Percentiles rank a stretch among this genome's conserved stretches.
These are phyloP conservation scores for Ettlia oleoabundans DNA, from an alignment of 139 green algal genomes.

Conservation along the genomic window DNA sequence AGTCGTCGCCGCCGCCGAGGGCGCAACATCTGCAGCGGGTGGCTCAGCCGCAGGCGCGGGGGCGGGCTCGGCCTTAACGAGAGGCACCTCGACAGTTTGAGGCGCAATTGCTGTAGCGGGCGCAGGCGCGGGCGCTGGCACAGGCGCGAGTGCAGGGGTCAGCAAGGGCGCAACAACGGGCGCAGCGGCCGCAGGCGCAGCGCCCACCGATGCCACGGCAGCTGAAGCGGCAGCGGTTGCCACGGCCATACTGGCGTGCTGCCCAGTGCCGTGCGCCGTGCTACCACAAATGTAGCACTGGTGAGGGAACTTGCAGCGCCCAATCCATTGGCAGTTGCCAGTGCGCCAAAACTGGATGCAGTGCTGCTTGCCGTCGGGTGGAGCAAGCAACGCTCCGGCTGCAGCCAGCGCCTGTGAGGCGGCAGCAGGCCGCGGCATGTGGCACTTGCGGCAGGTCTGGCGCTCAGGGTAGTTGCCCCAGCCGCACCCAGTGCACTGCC, in stretches of 20 bases:
- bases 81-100: not conserved
- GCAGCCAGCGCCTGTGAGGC: constrained; percentile 4
- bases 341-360: constrained; percentile 18
- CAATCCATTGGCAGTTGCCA: not conserved
- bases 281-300: not conserved
- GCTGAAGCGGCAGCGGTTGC: not conserved
- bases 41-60: not conserved
- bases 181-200: not conserved
- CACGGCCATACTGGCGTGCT: constrained; percentile 7
- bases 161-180: not conserved
- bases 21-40: not conserved
- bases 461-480: constrained; percentile 22
- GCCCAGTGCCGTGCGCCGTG: not conserved
- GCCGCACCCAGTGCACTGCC: constrained; percentile 21
- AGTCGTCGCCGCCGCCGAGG: not conserved
- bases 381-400: not conserved
- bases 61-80: not conserved
- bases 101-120: not conserved
- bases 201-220: not conserved
- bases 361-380: constrained; percentile 10
- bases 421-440: constrained; percentile 4
- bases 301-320: not conserved
- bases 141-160: not conserved
- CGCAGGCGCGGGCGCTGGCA: not conserved
- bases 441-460: constrained; percentile 23